Evolutionary conservation across 257 asterid species (phyloP).

Genomic region (Penstemon newberryi): DNA sequence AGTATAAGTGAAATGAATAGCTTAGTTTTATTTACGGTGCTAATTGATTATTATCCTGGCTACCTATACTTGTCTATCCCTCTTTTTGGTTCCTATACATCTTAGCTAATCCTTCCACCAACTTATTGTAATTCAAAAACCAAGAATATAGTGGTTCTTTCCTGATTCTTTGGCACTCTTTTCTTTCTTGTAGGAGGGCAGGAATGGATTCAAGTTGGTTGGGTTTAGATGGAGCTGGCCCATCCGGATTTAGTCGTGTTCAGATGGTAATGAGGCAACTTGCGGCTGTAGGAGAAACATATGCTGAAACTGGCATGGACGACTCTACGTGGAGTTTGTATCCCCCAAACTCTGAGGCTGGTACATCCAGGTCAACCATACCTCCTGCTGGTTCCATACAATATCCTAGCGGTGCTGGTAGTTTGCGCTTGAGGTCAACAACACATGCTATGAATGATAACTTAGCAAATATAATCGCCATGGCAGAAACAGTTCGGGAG

Average conservation of each 20-base stretch:
- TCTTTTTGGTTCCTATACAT: background rate
- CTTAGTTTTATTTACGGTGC: too few species aligned
- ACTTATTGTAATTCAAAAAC: background rate
- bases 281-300: slow-evolving; percentile 89
- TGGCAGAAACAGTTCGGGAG: slow-evolving; percentile 83
- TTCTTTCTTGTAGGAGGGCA: slow-evolving; percentile 40
- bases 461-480: slow-evolving; percentile 56
- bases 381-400: slow-evolving; percentile 45
- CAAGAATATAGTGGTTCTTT: background rate
- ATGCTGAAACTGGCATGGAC: slow-evolving; percentile 72
- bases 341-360: slow-evolving; percentile 68
- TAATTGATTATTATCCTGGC: background rate
- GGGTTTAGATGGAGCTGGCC: slow-evolving; percentile 74
- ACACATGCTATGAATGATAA: slow-evolving; percentile 42
- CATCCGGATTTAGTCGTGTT: slow-evolving; percentile 72
- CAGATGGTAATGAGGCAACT: slow-evolving; percentile 94
- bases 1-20: background rate
- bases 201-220: slow-evolving; percentile 70
- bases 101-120: background rate
- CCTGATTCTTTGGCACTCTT: background rate
- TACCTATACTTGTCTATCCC: background rate
- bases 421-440: slow-evolving; percentile 50
- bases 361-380: slow-evolving; percentile 53
- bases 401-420: slow-evolving; percentile 44
- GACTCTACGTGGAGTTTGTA: slow-evolving; percentile 74